A percentile compares a stretch with the other conserved stretches of the same genome.
Evolutionary conservation across 148 eudicot species (phyloP).

Genomic region (Spergularia marina): DNA sequence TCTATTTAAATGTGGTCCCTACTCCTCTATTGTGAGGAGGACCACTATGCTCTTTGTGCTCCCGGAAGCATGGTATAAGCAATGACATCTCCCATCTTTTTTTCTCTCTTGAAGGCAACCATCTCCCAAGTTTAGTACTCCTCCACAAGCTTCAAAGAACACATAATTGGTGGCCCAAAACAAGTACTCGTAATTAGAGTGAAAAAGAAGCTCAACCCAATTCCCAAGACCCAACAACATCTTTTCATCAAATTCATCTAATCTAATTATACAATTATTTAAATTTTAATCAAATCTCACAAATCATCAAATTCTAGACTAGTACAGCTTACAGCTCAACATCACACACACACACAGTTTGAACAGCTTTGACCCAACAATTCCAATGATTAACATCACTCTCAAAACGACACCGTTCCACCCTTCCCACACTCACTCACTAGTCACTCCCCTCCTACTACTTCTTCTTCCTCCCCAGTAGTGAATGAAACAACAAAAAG

Average conservation of each 20-base stretch:
- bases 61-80: no score
- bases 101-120: no score
- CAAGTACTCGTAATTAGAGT: not conserved
- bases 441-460: not conserved
- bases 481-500: no score
- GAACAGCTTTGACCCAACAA: conserved; percentile 9
- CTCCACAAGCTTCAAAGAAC: no score
- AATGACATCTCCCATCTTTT: no score
- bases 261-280: no score
- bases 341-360: not conserved
- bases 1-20: no score
- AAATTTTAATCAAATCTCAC: not conserved
- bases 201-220: not conserved
- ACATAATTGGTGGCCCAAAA: conserved; percentile 12
- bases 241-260: not conserved
- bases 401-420: conserved; percentile 18
- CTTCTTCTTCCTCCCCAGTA: not conserved
- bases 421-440: not conserved
- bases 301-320: no score
- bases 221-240: conserved; percentile 21
- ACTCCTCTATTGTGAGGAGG: no score
- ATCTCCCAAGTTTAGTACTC: no score
- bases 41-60: no score
- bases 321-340: not conserved
- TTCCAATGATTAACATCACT: not conserved